Percentiles rank a stretch among this genome's conserved stretches.
Evolutionary conservation across 257 asterid species (phyloP).

Genomic region (Coffea canephora): DNA sequence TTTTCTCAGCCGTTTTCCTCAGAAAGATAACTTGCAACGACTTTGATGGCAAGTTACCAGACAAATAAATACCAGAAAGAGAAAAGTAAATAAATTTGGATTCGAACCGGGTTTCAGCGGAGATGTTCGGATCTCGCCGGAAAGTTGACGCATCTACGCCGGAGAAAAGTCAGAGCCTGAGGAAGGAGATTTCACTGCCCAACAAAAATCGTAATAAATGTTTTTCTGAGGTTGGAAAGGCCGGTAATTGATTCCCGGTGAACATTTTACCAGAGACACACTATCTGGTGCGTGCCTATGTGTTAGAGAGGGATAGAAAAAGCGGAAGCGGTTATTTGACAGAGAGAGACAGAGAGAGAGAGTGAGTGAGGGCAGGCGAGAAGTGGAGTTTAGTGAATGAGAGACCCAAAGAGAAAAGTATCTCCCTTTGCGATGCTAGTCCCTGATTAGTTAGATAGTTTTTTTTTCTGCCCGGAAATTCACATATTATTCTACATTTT

Average conservation of each 20-base stretch:
- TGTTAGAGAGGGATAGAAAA: constrained; percentile 6
- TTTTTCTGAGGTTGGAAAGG: constrained; percentile 1
- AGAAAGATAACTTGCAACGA: constrained; percentile 8
- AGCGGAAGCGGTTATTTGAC: background rate
- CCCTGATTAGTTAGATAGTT: constrained; percentile 2
- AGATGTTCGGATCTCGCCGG: constrained; percentile 19
- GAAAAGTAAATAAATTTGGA: background rate
- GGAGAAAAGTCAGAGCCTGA: constrained; percentile 11
- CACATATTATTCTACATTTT: background rate
- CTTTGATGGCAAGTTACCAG: background rate
- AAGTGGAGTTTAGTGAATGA: background rate
- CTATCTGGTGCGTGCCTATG: background rate
- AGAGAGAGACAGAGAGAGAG: background rate
- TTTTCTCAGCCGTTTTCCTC: constrained; percentile 34
- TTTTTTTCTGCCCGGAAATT: background rate
- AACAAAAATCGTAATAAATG: background rate
- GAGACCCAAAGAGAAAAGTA: constrained; percentile 13
- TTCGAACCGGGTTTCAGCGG: constrained; percentile 14
- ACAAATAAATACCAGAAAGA: background rate
- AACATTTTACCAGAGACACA: constrained; percentile 20
- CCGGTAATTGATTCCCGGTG: constrained; percentile 11
- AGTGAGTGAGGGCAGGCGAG: background rate
- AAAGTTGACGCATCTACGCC: constrained; percentile 11
- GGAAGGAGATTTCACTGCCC: constrained; percentile 13
- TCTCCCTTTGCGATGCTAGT: constrained; percentile 1